A percentile compares a stretch with the other conserved stretches of the same genome.
phyloP scores from a whole-genome alignment of 1,139 yeast species.

The Protomyces pachydermus region DNA sequence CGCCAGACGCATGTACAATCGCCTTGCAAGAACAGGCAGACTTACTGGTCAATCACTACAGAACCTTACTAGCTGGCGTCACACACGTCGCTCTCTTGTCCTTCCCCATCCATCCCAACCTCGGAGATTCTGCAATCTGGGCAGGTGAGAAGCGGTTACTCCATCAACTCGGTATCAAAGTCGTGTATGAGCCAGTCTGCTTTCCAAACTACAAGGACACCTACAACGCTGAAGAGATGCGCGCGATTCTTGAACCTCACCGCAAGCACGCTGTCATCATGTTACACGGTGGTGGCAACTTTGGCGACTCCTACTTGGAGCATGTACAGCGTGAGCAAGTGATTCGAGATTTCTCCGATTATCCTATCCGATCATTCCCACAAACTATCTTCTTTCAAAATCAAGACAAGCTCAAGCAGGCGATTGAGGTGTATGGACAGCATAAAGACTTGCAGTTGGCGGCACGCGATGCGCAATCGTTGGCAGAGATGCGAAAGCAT shows the following conservation, averaged over 20 bases:
- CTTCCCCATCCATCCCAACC: slow-evolving; percentile 14
- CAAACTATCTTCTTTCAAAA: slow-evolving; percentile 5
- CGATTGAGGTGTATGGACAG: background rate
- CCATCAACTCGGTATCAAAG: background rate
- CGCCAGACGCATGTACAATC: background rate
- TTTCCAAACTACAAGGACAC: background rate
- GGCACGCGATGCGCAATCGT: slow-evolving; percentile 10
- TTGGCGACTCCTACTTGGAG: slow-evolving; percentile 2
- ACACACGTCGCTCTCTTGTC: background rate
- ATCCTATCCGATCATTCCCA: slow-evolving; percentile 4
- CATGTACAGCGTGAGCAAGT: background rate
- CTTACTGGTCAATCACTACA: background rate
- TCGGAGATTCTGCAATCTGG: slow-evolving; percentile 23
- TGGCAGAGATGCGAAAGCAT: background rate
- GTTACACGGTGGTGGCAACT: slow-evolving; percentile 11
- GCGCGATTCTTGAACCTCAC: background rate
- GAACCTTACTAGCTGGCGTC: background rate
- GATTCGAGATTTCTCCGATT: slow-evolving; percentile 4
- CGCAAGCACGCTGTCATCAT: background rate
- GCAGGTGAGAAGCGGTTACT: slow-evolving; percentile 5
- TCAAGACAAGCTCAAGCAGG: background rate
- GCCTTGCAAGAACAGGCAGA: background rate
- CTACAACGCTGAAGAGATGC: background rate
- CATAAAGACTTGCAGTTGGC: slow-evolving; percentile 11
- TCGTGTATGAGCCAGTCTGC: background rate